phyloP scores from a whole-genome alignment of 148 eudicot species.

The Tetragonia tetragonoides region DNA sequence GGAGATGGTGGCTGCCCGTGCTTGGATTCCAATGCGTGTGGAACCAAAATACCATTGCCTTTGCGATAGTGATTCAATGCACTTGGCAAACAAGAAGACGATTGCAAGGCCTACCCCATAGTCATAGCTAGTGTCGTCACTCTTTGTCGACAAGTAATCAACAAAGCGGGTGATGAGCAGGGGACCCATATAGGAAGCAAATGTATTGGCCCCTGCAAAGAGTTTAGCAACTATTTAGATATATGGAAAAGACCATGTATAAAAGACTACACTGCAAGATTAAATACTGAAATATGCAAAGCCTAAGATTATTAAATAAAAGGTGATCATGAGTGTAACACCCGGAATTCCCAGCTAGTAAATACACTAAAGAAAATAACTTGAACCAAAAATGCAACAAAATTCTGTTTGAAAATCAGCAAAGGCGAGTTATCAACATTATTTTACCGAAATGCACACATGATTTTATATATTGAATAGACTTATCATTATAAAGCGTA shows the following conservation, averaged over 20 bases:
- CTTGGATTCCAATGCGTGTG: conserved; percentile 55
- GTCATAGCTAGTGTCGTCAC: conserved; percentile 37
- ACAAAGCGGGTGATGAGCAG: conserved; percentile 74
- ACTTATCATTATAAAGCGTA: no score
- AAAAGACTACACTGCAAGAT: neutral
- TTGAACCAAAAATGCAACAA: no score
- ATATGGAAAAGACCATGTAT: neutral
- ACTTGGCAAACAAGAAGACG: conserved; percentile 66
- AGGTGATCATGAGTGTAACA: no score
- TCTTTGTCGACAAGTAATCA: conserved; percentile 51
- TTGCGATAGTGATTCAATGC: conserved; percentile 71
- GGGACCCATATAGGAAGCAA: conserved; percentile 85
- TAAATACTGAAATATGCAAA: neutral
- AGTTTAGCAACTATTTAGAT: conserved; percentile 5
- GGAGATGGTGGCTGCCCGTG: conserved; percentile 58
- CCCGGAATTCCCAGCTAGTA: no score
- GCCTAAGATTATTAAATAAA: no score
- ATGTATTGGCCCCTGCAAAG: conserved; percentile 60
- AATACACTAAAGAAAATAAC: no score
- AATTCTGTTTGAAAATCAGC: no score
- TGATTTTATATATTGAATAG: no score
- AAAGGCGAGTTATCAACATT: no score
- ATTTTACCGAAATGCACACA: no score
- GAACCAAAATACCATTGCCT: conserved; percentile 94
- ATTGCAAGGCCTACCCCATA: conserved; percentile 60